Conservation (phyloP, 257 asterid species). For the Penstemon davidsonii region DNA sequence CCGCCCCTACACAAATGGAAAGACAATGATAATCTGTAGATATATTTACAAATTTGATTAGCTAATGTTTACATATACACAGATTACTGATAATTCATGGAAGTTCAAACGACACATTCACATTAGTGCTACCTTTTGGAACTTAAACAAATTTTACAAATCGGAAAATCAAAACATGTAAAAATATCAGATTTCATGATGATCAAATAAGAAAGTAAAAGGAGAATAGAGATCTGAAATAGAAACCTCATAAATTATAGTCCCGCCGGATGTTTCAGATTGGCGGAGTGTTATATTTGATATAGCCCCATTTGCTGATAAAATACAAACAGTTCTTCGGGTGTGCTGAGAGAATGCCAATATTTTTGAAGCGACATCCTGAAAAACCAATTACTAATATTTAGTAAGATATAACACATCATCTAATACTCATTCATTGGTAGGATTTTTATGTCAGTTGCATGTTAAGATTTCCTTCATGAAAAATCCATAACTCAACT, state of each 20-base stretch:
- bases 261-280: slow-evolving; percentile 24
- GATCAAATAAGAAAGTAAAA: not conserved
- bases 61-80: not conserved
- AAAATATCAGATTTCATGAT: not conserved
- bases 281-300: slow-evolving; percentile 27
- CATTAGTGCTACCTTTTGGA: not conserved
- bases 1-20: slow-evolving; percentile 22
- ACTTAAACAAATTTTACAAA: not conserved
- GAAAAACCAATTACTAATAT: slow-evolving; percentile 7
- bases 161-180: not conserved
- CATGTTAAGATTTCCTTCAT: too few relatives aligned
- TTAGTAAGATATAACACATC: not conserved
- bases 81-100: slow-evolving; percentile 8
- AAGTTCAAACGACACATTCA: not conserved
- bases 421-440: too few relatives aligned
- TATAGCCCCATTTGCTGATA: slow-evolving; percentile 30
- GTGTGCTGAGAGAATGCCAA: slow-evolving; percentile 21
- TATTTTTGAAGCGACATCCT: slow-evolving; percentile 32
- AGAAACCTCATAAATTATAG: slow-evolving; percentile 29
- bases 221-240: not conserved
- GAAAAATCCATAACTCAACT: too few relatives aligned
- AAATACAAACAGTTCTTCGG: slow-evolving; percentile 8
- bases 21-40: not conserved
- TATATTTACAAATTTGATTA: not conserved
- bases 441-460: too few relatives aligned